phyloP scores from a whole-genome alignment of 169 alveolate species.

The Theileria luwenshuni region DNA sequence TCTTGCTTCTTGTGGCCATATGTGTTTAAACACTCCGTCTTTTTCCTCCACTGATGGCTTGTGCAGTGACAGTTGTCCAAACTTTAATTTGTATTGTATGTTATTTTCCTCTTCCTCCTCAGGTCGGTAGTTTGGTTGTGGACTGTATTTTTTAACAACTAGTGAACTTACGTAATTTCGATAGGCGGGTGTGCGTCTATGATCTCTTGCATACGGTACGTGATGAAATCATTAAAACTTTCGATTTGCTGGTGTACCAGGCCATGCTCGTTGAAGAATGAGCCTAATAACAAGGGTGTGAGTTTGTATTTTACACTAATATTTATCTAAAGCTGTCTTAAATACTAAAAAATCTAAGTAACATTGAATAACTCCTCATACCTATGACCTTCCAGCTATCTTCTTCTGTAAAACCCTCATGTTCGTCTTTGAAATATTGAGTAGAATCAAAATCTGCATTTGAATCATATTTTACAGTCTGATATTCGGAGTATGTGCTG shows the following conservation, averaged over 20 bases:
- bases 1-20: slow-evolving; percentile 97
- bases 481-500: slow-evolving; percentile 9
- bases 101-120: slow-evolving; percentile 80
- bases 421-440: slow-evolving; percentile 36
- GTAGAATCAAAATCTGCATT: background rate
- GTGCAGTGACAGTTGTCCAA: slow-evolving; percentile 91
- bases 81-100: slow-evolving; percentile 86
- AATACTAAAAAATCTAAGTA: no score
- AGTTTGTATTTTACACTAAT: no score
- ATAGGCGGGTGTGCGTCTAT: slow-evolving; percentile 93
- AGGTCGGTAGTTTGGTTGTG: slow-evolving; percentile 88
- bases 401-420: slow-evolving; percentile 59
- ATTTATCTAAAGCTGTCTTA: no score
- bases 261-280: slow-evolving; percentile 88
- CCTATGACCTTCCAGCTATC: slow-evolving; percentile 74
- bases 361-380: slow-evolving; percentile 7
- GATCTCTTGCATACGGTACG: slow-evolving; percentile 92
- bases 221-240: slow-evolving; percentile 93
- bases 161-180: slow-evolving; percentile 76
- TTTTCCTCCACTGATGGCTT: slow-evolving; percentile 90
- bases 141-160: slow-evolving; percentile 61
- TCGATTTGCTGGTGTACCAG: slow-evolving; percentile 95
- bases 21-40: slow-evolving; percentile 86
- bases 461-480: background rate
- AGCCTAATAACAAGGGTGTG: slow-evolving; percentile 41